A percentile compares a stretch with the other conserved stretches of the same genome.
These are phyloP conservation scores for Cicer yamashitae DNA, from an alignment of 306 rosid species.

Conservation along the genomic window DNA sequence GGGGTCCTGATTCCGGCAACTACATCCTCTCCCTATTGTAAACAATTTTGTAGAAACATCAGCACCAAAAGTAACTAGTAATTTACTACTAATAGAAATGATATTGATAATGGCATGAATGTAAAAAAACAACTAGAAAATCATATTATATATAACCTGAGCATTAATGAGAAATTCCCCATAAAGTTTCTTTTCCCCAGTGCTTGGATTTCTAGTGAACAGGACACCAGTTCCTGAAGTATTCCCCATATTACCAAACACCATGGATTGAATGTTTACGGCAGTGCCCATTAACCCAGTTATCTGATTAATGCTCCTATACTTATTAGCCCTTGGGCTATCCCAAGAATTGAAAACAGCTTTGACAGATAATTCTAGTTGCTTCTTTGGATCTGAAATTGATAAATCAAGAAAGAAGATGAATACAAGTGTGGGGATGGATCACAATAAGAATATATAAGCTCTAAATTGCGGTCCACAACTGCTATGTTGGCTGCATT, in stretches of 20 bases:
- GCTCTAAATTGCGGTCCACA: too few species aligned
- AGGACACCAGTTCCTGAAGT: conserved; percentile 98
- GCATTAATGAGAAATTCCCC: conserved; percentile 97
- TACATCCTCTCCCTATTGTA: conserved; percentile 92
- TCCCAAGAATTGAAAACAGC: conserved; percentile 99
- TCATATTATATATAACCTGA: conserved; percentile 64
- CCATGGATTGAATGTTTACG: conserved; percentile 96
- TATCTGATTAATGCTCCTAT: conserved; percentile 88
- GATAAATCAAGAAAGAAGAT: conserved; percentile 15
- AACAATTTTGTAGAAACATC: conserved; percentile 39
- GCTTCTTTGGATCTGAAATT: conserved; percentile 86
- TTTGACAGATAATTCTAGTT: conserved; percentile 74
- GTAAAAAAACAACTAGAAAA: conserved; percentile 37
- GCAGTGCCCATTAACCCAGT: conserved; percentile 90
- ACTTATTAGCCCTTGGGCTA: conserved; percentile 91
- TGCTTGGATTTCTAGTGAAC: conserved; percentile 97
- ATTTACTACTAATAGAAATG: neutral
- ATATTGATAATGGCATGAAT: conserved; percentile 26
- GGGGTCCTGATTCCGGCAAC: conserved; percentile 99
- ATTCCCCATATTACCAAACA: conserved; percentile 92
- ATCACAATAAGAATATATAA: conserved; percentile 15
- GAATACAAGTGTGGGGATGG: neutral
- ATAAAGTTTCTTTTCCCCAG: conserved; percentile 91
- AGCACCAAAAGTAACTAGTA: conserved; percentile 15
- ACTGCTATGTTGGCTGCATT: too few species aligned